Evolutionary conservation across 2,329 filamentous ascomycete species (phyloP).

Genomic region (Monosporascus cannonballus): DNA sequence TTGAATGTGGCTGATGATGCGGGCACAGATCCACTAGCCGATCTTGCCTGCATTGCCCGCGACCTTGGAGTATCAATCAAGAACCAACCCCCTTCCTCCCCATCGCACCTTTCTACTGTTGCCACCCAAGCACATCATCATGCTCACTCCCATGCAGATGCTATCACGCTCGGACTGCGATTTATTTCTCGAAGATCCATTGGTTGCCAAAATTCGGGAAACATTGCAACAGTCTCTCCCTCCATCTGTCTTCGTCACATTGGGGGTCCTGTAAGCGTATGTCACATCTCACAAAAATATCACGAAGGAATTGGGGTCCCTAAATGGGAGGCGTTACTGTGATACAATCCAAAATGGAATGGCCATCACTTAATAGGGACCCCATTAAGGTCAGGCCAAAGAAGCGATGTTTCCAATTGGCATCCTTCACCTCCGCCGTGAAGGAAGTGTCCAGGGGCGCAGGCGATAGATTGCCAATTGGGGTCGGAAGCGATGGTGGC

Average conservation of each 20-base stretch:
- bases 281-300: not conserved
- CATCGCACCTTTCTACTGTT: not conserved
- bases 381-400: not conserved
- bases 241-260: not conserved
- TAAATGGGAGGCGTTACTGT: not conserved
- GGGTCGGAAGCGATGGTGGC: conserved; percentile 8
- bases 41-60: not conserved
- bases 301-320: not conserved
- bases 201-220: not conserved
- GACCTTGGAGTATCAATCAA: no score
- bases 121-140: not conserved
- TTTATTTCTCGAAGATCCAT: not conserved
- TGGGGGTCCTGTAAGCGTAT: not conserved
- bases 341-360: not conserved
- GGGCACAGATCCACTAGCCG: not conserved
- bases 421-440: not conserved
- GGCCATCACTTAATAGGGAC: not conserved
- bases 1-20: not conserved
- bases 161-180: not conserved
- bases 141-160: not conserved
- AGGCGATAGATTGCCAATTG: conserved; percentile 7
- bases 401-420: no score
- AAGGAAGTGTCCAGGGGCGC: not conserved
- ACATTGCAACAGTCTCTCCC: not conserved
- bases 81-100: not conserved